Evolutionary conservation across 106 monocot genomes (phyloP).

Genomic region (Dactylorhiza incarnata): DNA sequence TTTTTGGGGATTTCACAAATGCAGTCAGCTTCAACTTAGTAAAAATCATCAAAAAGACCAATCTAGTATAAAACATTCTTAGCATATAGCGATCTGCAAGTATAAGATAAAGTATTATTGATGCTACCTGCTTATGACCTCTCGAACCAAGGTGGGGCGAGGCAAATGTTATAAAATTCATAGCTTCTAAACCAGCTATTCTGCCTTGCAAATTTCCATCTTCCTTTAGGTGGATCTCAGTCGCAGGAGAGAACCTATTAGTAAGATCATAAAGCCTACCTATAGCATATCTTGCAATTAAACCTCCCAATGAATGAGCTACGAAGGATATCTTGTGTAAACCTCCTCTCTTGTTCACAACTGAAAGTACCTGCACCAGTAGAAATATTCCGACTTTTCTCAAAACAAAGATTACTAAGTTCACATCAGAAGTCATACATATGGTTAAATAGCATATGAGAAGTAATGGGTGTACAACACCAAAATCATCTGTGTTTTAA

Average conservation of each 20-base stretch:
- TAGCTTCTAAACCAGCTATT: slow-evolving; percentile 72
- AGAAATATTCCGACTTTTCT: neutral
- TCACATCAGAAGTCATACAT: neutral
- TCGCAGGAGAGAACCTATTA: slow-evolving; percentile 1
- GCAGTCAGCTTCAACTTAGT: neutral
- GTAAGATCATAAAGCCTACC: slow-evolving; percentile 55
- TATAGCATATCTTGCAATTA: slow-evolving; percentile 89
- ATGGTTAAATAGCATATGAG: neutral
- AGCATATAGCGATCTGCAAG: neutral
- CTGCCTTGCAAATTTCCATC: slow-evolving; percentile 21
- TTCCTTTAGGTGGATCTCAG: slow-evolving; percentile 13
- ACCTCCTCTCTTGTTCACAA: slow-evolving; percentile 41
- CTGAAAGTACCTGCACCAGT: slow-evolving; percentile 50
- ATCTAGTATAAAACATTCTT: neutral
- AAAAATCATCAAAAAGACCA: neutral
- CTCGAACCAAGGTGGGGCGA: slow-evolving; percentile 87
- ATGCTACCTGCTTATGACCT: slow-evolving; percentile 76
- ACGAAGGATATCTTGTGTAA: slow-evolving; percentile 79
- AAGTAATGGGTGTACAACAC: neutral
- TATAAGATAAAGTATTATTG: neutral
- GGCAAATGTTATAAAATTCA: slow-evolving; percentile 88
- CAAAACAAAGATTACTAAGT: neutral
- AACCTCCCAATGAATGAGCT: slow-evolving; percentile 88
- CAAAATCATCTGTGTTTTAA: neutral
- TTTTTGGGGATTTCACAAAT: neutral